Base-by-base conservation (phyloP, 1,139 yeast species). In the Saccharomyces hybrid region DNA sequence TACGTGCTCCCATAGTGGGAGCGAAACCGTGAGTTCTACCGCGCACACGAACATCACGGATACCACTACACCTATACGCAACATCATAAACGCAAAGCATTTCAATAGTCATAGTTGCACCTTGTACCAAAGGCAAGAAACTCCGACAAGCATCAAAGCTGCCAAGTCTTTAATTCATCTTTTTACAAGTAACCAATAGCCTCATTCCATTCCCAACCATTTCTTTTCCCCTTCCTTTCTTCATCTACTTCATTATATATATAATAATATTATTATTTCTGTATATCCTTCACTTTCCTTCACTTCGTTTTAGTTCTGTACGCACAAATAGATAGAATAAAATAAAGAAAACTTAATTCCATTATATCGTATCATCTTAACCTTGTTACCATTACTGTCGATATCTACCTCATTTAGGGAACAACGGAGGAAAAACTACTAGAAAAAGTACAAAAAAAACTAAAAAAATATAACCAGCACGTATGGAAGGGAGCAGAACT, bases 121-220 rank as follows among this genome's bases (percentile, higher is more conserved):
- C 11, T 5, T 38, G 44, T 38, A 38, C 14, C 56, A 51, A 20
- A 54, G 58, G 28, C 65, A 63, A 53, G 61, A 61, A 48, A 68
- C 71, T 0, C 71, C 71, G 34, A 60, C 62, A 61, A 66, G 69
- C 47, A 66, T 67, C 16, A 66, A 66, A 53, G 71, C 71, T 28
- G 71, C 71, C 3, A 66, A 65, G 51, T 67, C 71, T 9, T 58
- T 68, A 49, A 55, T 68, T 25, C 66, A 66, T 46, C 58, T 68
- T 31, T 67, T 46, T 25, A 32, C 52, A 6, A 46, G 52, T 23
- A 47, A 38, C 44, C 44, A 38, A 20, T 38, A 38, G 23, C 23
- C 23, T 20, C 23, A n/a, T 11, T 25, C 2, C 44, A 25, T 13
- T 23, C 29, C 31, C 48, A 46, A 1, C 23, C 23, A 20, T 20